Evolutionary conservation across 2,329 filamentous ascomycete genomes (phyloP).

Genomic region (Fusarium liriodendri): DNA sequence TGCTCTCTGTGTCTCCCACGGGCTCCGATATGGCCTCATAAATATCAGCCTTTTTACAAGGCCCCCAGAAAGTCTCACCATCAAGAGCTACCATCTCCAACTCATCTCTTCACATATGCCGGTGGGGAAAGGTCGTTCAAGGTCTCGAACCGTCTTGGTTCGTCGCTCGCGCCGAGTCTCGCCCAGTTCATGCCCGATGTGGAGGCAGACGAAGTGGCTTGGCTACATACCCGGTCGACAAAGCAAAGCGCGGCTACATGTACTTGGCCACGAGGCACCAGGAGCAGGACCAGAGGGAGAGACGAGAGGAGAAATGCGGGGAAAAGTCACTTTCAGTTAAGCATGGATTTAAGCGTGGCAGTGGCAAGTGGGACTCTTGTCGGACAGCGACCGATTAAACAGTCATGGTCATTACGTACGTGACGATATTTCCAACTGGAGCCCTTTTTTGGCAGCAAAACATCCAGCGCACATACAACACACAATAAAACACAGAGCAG

Average conservation of each 20-base stretch:
- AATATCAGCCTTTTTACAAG: not conserved
- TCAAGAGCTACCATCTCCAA: not conserved
- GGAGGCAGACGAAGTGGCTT: constrained; percentile 6
- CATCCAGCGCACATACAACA: not conserved
- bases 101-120: not conserved
- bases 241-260: not conserved
- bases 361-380: not conserved
- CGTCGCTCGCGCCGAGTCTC: constrained; percentile 22
- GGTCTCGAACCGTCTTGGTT: constrained; percentile 21
- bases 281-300: not conserved
- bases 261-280: not conserved
- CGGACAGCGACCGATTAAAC: constrained; percentile 24
- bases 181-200: constrained; percentile 21
- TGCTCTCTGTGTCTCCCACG: not conserved
- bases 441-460: not conserved
- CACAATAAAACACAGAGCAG: not conserved
- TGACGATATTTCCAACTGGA: not conserved
- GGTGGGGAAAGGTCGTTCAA: not conserved
- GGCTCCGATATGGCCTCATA: not conserved
- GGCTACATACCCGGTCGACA: not conserved
- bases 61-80: not conserved
- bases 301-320: not conserved
- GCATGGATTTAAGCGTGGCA: constrained; percentile 35
- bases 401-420: constrained; percentile 3
- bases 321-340: constrained; percentile 1